Conservation (phyloP, 768 basidiomycete species). For the Suillus bovinus region DNA sequence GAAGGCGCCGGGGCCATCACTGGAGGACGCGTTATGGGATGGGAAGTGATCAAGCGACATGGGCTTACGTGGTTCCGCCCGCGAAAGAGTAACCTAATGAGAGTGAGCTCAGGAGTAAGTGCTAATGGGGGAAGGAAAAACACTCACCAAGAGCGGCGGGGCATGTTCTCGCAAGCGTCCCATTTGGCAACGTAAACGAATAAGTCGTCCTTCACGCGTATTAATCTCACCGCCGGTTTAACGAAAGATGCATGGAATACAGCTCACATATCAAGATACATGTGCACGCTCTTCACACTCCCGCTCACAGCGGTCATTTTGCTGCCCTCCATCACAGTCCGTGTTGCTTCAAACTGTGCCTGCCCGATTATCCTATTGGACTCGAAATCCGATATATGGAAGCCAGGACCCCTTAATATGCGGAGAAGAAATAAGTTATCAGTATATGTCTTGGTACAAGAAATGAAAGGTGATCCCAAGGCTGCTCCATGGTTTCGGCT, state of each 20-base stretch:
- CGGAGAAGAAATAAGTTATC: constrained; percentile 3
- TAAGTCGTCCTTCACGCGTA: constrained; percentile 53
- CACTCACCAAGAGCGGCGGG: constrained; percentile 73
- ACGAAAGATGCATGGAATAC: background rate
- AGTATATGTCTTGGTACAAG: background rate
- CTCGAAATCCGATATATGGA: constrained; percentile 72
- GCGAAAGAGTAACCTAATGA: constrained; percentile 70
- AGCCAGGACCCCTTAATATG: constrained; percentile 65
- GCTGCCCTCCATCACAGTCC: constrained; percentile 56
- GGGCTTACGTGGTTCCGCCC: constrained; percentile 75
- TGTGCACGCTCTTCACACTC: constrained; percentile 67
- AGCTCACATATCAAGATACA: constrained; percentile 67
- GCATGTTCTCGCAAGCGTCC: constrained; percentile 68
- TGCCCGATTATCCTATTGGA: constrained; percentile 74
- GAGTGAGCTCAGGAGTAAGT: constrained; percentile 9
- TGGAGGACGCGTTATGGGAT: constrained; percentile 22
- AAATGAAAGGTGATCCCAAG: background rate
- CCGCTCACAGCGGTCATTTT: constrained; percentile 51
- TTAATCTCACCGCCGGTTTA: background rate
- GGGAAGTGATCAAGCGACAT: background rate
- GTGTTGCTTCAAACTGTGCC: constrained; percentile 68
- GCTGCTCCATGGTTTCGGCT: background rate
- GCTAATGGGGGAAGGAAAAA: background rate
- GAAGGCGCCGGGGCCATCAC: constrained; percentile 80
- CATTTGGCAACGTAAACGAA: constrained; percentile 63